phyloP scores from a whole-genome alignment of 2,329 filamentous ascomycete species.

The Paraphaeosphaeria sporulosa region DNA sequence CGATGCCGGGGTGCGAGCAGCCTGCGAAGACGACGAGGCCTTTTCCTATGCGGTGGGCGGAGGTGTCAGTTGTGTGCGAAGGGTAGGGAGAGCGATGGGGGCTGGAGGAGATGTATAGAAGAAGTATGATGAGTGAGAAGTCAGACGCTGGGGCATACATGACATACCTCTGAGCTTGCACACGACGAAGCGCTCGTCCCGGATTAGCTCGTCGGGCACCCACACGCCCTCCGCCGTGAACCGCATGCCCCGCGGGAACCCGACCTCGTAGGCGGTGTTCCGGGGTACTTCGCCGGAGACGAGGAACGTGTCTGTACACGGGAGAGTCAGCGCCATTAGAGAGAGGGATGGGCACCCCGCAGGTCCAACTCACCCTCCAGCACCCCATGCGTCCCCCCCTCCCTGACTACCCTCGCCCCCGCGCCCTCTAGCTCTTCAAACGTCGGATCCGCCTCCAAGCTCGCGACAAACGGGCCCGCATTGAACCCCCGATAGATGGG shows the following conservation, averaged over 20 bases:
- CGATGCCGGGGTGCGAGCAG: conserved; percentile 64
- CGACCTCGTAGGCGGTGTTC: conserved; percentile 58
- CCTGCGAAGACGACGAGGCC: conserved; percentile 65
- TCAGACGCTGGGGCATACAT: conserved; percentile 1
- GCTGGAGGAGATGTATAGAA: no score
- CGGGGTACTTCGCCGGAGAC: conserved; percentile 64
- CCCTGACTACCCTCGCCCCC: conserved; percentile 52
- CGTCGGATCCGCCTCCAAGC: conserved; percentile 61
- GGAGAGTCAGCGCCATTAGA: no score
- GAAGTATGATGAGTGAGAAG: no score
- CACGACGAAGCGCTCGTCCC: conserved; percentile 62
- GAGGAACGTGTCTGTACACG: conserved; percentile 54
- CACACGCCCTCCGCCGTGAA: conserved; percentile 54
- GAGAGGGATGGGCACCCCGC: no score
- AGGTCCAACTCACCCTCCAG: conserved; percentile 48
- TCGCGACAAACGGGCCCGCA: conserved; percentile 52
- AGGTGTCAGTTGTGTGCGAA: no score
- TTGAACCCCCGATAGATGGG: conserved; percentile 60
- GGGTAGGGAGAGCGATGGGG: no score
- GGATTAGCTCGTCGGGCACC: conserved; percentile 59
- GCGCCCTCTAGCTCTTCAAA: conserved; percentile 57
- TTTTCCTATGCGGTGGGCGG: conserved; percentile 45
- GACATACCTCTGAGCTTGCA: conserved; percentile 60
- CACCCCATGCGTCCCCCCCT: conserved; percentile 53
- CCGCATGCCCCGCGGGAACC: conserved; percentile 55